A percentile compares a stretch with the other conserved stretches of the same genome.
phyloP scores from a whole-genome alignment of 2,329 filamentous ascomycete genomes.

The Corniculantispora saksenae region DNA sequence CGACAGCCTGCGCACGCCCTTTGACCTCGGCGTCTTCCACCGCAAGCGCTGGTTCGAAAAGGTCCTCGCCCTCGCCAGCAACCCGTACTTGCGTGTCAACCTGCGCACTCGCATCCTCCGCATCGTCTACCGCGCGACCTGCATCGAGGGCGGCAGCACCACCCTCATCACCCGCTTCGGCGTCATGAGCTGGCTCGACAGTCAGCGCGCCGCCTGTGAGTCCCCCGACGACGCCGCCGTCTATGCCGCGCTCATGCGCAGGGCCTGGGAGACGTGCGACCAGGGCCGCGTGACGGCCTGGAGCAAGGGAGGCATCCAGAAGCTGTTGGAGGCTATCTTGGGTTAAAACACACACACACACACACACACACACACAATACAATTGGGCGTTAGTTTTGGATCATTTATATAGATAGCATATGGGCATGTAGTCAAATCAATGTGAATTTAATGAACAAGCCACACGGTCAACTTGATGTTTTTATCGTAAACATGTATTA shows the following conservation, averaged over 20 bases:
- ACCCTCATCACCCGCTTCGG: slow-evolving; percentile 80
- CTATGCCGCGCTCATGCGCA: slow-evolving; percentile 55
- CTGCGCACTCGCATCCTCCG: slow-evolving; percentile 60
- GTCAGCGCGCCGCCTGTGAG: slow-evolving; percentile 51
- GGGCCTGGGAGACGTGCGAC: slow-evolving; percentile 67
- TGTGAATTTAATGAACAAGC: neutral
- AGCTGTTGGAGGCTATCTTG: slow-evolving; percentile 27
- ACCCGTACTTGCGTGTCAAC: slow-evolving; percentile 61
- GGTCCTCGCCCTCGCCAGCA: slow-evolving; percentile 67
- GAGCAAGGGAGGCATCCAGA: slow-evolving; percentile 56
- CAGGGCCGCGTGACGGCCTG: slow-evolving; percentile 64
- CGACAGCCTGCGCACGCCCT: slow-evolving; percentile 60
- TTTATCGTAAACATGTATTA: neutral
- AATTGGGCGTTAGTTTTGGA: neutral
- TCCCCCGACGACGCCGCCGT: slow-evolving; percentile 47
- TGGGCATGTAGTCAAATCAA: neutral
- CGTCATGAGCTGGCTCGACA: slow-evolving; percentile 72
- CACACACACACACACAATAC: too few species aligned
- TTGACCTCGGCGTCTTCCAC: slow-evolving; percentile 63
- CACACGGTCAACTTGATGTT: neutral
- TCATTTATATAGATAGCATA: neutral
- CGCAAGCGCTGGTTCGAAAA: slow-evolving; percentile 72
- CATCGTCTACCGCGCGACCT: slow-evolving; percentile 67
- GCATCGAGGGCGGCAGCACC: slow-evolving; percentile 71
- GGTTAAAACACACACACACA: neutral